Evolutionary conservation across 1,139 yeast species (phyloP), one percentile per base, ranked within the genome.

Genomic region (Taiozyma sp.): DNA sequence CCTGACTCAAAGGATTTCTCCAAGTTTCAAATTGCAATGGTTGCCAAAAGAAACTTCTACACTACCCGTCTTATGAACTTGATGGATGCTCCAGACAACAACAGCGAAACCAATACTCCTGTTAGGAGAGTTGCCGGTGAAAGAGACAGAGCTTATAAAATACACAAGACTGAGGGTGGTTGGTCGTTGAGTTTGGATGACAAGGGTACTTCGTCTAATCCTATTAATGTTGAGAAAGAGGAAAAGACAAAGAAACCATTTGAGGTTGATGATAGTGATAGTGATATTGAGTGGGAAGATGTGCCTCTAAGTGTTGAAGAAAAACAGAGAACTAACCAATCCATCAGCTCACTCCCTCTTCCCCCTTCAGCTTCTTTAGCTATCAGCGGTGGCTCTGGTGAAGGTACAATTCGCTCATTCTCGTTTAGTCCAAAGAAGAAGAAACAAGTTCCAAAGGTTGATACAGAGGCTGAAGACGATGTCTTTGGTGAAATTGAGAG

Each of bases 1-100:
- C 95, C 97, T 0, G 78, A 88, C 62, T 81, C 91, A 51, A 78
- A 89, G 81, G 97, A 91, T 54, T 95, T 95, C 63, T 91, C 97
- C 19, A 84, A 80, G 61, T 95, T 95, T 66, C 99, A 95, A 67
- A 88, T 95, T 55, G 84, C 88, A 60, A 89, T 93, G 78, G 98
- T 95, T 1, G 88, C 90, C 57, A 90, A 90, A 66, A 76, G 99
- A 56, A 95, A 95, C 65, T 91, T 81, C 64, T 83, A 86, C 58
- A 93, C 99, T 0, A 98, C 93, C 66, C 79, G 83, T 58, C 72
- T 93, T 39, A 87, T 95, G 91, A 32, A 32, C 19, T 32, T 32
- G 36, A 32, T n/a, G 36, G 36, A 32, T 32, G 14, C 36, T n/a
- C 36, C 16, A n/a, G 36, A 32, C 4, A 32, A 7, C 36, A 32